A percentile compares a stretch with the other conserved stretches of the same genome.
These are phyloP conservation scores for Biscogniauxia sp. DNA, from an alignment of 2,329 filamentous ascomycete species.

Conservation along the genomic window DNA sequence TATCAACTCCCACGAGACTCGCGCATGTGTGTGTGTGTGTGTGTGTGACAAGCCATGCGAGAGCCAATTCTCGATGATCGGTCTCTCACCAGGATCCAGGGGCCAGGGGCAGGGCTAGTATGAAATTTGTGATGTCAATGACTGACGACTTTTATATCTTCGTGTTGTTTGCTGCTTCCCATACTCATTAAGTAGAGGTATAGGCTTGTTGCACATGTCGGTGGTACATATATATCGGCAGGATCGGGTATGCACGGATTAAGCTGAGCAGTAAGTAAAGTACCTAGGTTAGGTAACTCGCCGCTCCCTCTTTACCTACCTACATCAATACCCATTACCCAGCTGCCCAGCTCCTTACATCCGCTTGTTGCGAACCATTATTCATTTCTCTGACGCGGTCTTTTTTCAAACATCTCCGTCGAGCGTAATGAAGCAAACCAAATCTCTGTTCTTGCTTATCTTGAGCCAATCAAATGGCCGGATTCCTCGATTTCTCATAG, in stretches of 20 bases:
- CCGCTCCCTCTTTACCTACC: too few species aligned
- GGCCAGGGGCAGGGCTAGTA: too few species aligned
- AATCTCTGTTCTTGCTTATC: background rate
- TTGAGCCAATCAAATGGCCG: background rate
- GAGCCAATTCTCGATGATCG: background rate
- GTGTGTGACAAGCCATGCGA: background rate
- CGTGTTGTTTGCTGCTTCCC: background rate
- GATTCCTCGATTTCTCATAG: background rate
- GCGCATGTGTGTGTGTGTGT: too few species aligned
- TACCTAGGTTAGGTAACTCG: too few species aligned
- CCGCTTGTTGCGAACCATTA: background rate
- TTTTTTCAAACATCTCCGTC: background rate
- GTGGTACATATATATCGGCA: too few species aligned
- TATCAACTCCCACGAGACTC: background rate
- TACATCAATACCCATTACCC: too few species aligned
- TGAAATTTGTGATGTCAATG: background rate
- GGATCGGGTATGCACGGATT: too few species aligned
- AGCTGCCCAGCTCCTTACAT: background rate
- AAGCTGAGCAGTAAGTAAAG: too few species aligned
- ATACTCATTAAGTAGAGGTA: too few species aligned
- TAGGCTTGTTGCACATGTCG: too few species aligned
- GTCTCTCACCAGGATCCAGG: background rate
- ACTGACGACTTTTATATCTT: background rate
- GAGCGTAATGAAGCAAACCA: background rate
- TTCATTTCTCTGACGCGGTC: background rate